phyloP scores from a whole-genome alignment of 1,284 basidiomycete species.

The Cutaneotrichosporon sp. region DNA sequence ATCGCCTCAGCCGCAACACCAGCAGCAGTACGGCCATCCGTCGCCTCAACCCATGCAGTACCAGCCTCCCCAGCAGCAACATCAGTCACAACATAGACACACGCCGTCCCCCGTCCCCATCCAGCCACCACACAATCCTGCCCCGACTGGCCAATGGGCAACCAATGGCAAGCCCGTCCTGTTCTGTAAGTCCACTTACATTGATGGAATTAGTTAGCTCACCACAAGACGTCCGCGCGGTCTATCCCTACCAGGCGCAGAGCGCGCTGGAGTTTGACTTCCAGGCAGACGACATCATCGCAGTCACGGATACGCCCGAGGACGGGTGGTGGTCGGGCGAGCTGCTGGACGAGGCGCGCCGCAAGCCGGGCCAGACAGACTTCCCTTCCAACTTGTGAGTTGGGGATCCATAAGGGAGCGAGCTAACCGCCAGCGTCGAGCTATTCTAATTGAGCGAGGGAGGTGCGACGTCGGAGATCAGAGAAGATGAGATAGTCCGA shows the following conservation, averaged over 20 bases:
- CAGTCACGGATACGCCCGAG: conserved; percentile 82
- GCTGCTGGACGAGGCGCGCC: conserved; percentile 74
- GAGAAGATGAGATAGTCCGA: too few relatives aligned
- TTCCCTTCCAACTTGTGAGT: conserved; percentile 81
- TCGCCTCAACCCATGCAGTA: conserved; percentile 2
- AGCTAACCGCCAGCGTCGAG: neutral
- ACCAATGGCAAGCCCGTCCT: conserved; percentile 44
- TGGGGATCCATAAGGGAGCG: neutral
- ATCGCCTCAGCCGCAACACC: conserved; percentile 7
- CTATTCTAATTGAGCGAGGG: neutral
- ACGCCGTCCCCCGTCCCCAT: conserved; percentile 40
- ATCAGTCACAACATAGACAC: conserved; percentile 19
- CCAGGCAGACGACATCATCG: conserved; percentile 85
- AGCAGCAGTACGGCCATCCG: conserved; percentile 15
- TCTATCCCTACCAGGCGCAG: conserved; percentile 85
- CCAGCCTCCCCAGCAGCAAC: conserved; percentile 14
- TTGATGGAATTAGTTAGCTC: neutral
- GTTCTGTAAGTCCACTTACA: conserved; percentile 40
- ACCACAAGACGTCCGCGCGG: conserved; percentile 63
- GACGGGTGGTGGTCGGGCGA: conserved; percentile 85
- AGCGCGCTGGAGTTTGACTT: conserved; percentile 65
- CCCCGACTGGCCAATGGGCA: conserved; percentile 48
- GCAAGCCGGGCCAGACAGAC: conserved; percentile 70
- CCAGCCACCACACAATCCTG: conserved; percentile 35
- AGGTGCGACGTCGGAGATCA: too few relatives aligned